Percentiles rank a stretch among this genome's conserved stretches.
These are phyloP conservation scores for Podila minutissima DNA, from an alignment of 192 early-diverging fungal species.

Conservation along the genomic window DNA sequence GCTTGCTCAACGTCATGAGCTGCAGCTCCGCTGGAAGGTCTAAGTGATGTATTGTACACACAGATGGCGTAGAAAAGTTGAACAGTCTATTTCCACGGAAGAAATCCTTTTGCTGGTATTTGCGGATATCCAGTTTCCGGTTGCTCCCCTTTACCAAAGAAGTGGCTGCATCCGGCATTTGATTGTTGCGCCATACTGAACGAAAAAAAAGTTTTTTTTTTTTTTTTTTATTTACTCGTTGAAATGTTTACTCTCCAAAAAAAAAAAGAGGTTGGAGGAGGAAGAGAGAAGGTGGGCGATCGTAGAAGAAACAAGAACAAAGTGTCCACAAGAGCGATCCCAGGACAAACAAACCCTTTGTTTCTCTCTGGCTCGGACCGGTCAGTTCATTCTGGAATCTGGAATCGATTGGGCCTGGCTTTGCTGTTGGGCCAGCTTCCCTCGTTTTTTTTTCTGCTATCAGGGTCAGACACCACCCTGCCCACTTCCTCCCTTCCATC, in stretches of 20 bases:
- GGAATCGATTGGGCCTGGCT: too few species aligned
- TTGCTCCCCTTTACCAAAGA: conserved; percentile 3
- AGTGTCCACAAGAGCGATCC: too few species aligned
- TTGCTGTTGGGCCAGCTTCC: too few species aligned
- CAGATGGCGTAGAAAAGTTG: neutral
- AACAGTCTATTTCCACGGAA: neutral
- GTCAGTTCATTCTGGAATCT: too few species aligned
- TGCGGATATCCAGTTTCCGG: too few species aligned
- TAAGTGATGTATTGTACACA: neutral
- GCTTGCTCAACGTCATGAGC: conserved; percentile 17
- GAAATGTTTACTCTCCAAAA: neutral
- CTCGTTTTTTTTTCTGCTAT: neutral
- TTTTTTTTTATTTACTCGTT: neutral
- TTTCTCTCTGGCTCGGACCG: too few species aligned
- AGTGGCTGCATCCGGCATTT: neutral
- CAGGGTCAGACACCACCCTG: neutral
- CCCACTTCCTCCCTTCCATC: too few species aligned
- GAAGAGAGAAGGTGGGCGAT: too few species aligned
- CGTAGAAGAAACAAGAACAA: too few species aligned
- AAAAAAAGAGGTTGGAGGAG: neutral
- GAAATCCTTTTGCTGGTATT: neutral
- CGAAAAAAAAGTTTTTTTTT: neutral
- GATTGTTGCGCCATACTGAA: neutral
- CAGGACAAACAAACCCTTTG: too few species aligned
- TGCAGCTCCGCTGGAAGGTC: conserved; percentile 34